A percentile compares a stretch with the other conserved stretches of the same genome.
phyloP scores from a whole-genome alignment of 768 basidiomycete genomes.

The Auriscalpium vulgare region DNA sequence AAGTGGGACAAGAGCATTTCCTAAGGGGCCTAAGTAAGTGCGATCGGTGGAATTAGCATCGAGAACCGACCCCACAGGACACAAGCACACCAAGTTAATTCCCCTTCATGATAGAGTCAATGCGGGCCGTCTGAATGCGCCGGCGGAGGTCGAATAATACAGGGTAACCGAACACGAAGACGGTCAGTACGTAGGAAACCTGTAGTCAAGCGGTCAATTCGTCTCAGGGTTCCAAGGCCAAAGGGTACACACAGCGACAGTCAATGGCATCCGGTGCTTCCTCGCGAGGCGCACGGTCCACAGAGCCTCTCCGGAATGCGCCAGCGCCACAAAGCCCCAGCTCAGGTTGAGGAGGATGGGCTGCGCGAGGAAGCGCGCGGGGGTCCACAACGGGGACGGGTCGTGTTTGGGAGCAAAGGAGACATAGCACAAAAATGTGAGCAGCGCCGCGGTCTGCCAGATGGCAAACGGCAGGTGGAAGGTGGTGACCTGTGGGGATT shows the following conservation, averaged over 20 bases:
- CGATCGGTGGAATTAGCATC: too few species aligned
- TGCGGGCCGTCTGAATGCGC: slow-evolving; percentile 58
- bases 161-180: slow-evolving; percentile 48
- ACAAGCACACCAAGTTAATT: slow-evolving; percentile 25
- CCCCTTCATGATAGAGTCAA: slow-evolving; percentile 75
- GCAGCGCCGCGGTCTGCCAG: slow-evolving; percentile 19
- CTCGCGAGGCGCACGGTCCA: slow-evolving; percentile 41
- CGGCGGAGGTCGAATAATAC: slow-evolving; percentile 45
- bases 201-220: slow-evolving; percentile 19
- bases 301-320: slow-evolving; percentile 39
- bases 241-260: slow-evolving; percentile 29
- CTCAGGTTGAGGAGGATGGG: slow-evolving; percentile 20
- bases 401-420: slow-evolving; percentile 20
- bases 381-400: slow-evolving; percentile 14
- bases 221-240: neutral
- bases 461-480: slow-evolving; percentile 39
- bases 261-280: slow-evolving; percentile 42
- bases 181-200: slow-evolving; percentile 44
- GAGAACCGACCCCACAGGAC: too few species aligned
- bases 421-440: slow-evolving; percentile 27
- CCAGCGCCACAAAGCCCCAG: slow-evolving; percentile 25
- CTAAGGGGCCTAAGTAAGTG: too few species aligned
- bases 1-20: too few species aligned
- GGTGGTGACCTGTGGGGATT: slow-evolving; percentile 47
- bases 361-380: slow-evolving; percentile 28